Evolutionary conservation across 768 basidiomycete species (phyloP).

Genomic region (Kwoniella mangroviensis): DNA sequence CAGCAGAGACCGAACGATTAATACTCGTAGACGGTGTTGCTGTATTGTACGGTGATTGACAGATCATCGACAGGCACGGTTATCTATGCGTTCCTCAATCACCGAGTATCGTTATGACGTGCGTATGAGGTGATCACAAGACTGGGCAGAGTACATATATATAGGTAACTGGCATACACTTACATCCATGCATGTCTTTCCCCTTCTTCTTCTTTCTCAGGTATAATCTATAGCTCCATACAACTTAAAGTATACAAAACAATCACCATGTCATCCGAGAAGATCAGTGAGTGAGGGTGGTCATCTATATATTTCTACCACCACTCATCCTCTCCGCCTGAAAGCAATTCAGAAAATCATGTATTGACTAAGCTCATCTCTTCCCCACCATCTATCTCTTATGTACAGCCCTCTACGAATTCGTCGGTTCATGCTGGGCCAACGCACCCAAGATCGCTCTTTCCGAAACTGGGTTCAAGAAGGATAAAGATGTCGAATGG

Average conservation of each 20-base stretch:
- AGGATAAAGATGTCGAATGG: constrained; percentile 43
- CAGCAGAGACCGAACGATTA: too few species aligned
- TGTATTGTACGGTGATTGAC: neutral
- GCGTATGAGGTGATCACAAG: constrained; percentile 9
- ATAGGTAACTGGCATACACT: neutral
- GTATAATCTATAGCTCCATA: neutral
- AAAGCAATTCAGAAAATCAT: neutral
- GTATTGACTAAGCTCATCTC: neutral
- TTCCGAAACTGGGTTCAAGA: constrained; percentile 36
- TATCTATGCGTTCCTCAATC: neutral
- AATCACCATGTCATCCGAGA: constrained; percentile 20
- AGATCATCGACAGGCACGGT: neutral
- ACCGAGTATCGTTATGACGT: neutral
- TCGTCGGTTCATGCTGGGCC: constrained; percentile 49
- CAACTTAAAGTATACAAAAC: neutral
- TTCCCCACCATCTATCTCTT: neutral
- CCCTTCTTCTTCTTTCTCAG: neutral
- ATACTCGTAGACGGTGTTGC: neutral
- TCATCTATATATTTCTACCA: neutral
- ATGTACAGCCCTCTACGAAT: constrained; percentile 48
- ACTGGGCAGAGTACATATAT: neutral
- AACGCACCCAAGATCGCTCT: constrained; percentile 50
- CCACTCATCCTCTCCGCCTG: neutral
- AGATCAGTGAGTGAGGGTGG: constrained; percentile 17
- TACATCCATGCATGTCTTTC: neutral